Percentiles rank a stretch among this genome's conserved stretches.
phyloP scores from a whole-genome alignment of 192 early-diverging fungal genomes.

The Mortierella antarctica region DNA sequence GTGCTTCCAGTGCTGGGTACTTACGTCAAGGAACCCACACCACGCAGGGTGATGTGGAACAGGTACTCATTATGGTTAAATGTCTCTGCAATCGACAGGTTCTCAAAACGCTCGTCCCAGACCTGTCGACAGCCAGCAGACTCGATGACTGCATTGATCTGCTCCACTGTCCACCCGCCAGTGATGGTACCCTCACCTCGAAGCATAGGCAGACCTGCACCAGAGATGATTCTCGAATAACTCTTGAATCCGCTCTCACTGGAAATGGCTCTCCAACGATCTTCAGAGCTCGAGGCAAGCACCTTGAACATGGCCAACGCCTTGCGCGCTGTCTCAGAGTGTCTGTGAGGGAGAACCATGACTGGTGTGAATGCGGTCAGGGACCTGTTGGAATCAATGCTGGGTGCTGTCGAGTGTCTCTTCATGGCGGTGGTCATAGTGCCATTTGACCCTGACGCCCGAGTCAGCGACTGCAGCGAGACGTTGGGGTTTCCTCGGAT shows the following conservation, averaged over 20 bases:
- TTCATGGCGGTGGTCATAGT: conserved; percentile 19
- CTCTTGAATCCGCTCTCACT: conserved; percentile 60
- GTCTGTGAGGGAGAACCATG: conserved; percentile 46
- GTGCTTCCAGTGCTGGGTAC: neutral
- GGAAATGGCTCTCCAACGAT: conserved; percentile 60
- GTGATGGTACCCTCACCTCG: conserved; percentile 60
- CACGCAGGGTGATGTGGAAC: conserved; percentile 52
- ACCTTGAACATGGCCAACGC: conserved; percentile 60
- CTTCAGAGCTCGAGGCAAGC: conserved; percentile 40
- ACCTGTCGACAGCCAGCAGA: conserved; percentile 58
- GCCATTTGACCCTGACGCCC: conserved; percentile 30
- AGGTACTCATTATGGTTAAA: conserved; percentile 64
- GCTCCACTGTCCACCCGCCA: conserved; percentile 64
- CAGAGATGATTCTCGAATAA: conserved; percentile 56
- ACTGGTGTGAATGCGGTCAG: conserved; percentile 16
- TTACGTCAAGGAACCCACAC: conserved; percentile 54
- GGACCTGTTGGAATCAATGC: conserved; percentile 39
- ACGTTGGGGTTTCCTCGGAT: conserved; percentile 50
- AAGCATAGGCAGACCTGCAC: conserved; percentile 58
- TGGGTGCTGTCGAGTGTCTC: conserved; percentile 38
- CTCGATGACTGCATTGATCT: conserved; percentile 60
- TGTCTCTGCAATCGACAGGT: conserved; percentile 57
- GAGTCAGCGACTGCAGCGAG: conserved; percentile 30
- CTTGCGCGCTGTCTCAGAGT: conserved; percentile 50
- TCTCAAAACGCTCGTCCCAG: conserved; percentile 65